These are phyloP conservation scores for Calonectria leucothoes DNA, from an alignment of 2,329 filamentous ascomycete species.

Conservation along the genomic window DNA sequence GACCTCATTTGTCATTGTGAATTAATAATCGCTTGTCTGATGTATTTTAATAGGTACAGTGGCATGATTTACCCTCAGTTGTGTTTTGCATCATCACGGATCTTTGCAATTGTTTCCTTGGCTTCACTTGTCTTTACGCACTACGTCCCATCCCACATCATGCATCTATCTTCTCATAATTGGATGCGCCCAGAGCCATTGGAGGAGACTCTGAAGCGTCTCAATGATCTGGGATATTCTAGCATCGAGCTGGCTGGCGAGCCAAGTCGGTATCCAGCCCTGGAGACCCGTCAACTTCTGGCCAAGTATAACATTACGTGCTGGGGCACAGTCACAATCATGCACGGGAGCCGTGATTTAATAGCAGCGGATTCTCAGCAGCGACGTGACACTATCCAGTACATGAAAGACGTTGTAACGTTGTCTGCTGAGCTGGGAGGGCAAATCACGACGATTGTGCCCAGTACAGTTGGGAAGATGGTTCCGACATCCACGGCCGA, in stretches of 20 bases:
- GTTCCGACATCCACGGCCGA: constrained; percentile 23
- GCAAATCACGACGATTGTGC: constrained; percentile 23
- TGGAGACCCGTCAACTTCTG: constrained; percentile 21
- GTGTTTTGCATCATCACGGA: neutral
- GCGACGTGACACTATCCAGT: constrained; percentile 23
- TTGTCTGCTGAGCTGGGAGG: constrained; percentile 30
- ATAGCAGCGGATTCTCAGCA: constrained; percentile 28
- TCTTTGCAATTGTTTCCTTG: too few species aligned
- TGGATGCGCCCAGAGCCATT: constrained; percentile 37
- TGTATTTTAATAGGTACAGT: neutral
- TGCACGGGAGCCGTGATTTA: constrained; percentile 30
- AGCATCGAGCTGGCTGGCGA: constrained; percentile 33
- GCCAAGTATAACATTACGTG: constrained; percentile 28
- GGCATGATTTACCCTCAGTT: too few species aligned
- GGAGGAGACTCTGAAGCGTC: constrained; percentile 27
- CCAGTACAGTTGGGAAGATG: constrained; percentile 28
- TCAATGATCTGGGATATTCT: constrained; percentile 25
- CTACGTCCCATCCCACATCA: neutral
- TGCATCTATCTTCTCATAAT: constrained; percentile 35
- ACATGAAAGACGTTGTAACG: constrained; percentile 31
- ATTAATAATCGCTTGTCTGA: neutral
- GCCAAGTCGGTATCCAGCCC: constrained; percentile 12
- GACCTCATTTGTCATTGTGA: neutral
- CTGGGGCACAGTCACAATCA: constrained; percentile 35
- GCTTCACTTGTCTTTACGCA: neutral